These are phyloP conservation scores for Lactarius vividus DNA, from an alignment of 768 basidiomycete genomes.

Conservation along the genomic window DNA sequence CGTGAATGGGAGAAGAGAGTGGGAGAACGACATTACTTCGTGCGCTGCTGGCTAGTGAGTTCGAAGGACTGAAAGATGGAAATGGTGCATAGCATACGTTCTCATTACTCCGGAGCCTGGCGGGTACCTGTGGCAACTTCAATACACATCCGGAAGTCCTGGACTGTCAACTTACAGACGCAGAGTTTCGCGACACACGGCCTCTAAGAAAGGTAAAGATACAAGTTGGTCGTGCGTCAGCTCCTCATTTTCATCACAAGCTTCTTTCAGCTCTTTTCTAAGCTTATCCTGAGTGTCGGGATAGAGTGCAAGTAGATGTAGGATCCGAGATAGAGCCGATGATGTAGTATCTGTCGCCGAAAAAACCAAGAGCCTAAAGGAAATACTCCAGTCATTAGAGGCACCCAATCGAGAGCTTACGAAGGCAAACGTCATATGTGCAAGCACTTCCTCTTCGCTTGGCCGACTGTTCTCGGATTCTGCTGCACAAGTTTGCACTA, in stretches of 20 bases:
- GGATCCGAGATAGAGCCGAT: not conserved
- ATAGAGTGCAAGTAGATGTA: not conserved
- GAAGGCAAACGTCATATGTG: slow-evolving; percentile 35
- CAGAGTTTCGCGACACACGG: slow-evolving; percentile 7
- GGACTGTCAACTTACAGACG: slow-evolving; percentile 1
- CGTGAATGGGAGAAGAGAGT: too few relatives aligned
- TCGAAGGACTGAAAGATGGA: too few relatives aligned
- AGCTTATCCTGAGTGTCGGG: not conserved
- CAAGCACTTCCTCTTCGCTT: slow-evolving; percentile 39
- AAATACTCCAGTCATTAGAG: not conserved
- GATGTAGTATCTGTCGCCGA: slow-evolving; percentile 13
- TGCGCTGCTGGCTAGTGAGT: too few relatives aligned
- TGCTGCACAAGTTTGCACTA: slow-evolving; percentile 34
- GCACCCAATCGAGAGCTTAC: not conserved
- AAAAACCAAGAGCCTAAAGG: slow-evolving; percentile 19
- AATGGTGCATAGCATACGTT: too few relatives aligned
- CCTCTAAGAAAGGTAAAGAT: slow-evolving; percentile 35
- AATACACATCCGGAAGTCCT: not conserved
- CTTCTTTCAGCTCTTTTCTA: not conserved
- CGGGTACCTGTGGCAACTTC: too few relatives aligned
- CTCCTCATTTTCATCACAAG: slow-evolving; percentile 21
- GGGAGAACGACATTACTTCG: too few relatives aligned
- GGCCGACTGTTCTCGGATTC: slow-evolving; percentile 30
- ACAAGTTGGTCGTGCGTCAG: slow-evolving; percentile 35
- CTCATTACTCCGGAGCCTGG: too few relatives aligned